Base-by-base conservation (phyloP, 371 early-diverging fungal genomes). In the Batkoa obscura region DNA sequence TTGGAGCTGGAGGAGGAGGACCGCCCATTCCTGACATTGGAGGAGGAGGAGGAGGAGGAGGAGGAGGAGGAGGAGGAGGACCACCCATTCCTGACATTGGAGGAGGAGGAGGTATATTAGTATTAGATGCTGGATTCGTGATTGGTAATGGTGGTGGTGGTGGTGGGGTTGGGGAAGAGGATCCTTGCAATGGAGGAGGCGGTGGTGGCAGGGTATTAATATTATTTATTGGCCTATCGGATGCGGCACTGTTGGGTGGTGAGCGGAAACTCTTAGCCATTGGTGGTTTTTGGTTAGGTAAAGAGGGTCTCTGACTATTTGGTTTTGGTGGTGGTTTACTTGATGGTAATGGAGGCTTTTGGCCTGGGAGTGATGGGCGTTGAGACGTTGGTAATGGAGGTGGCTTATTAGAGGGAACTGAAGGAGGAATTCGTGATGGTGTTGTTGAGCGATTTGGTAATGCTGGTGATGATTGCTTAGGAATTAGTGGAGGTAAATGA, bases 341-440 rank as follows among this genome's bases (percentile, higher is more conserved):
- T 4, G 51, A 30, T 12, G 51, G 38, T 23, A 30, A 30, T 3
- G 37, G 37, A 8, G 34, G 34, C 9, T 51, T 51, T 37, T 37
- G 34, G 9, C 37, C 51, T n/a, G 51, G 51, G 2, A 37, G 37
- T 12, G 51, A 17, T 38, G 51, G 51, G 6, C 51, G 51, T 4
- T 34, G 37, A 31, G 32, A n/a, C 8, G 15, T 17, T 31, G 51
- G 51, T 38, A 51, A 17, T 2, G 51, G 51, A 23, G 46, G 46
- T 10, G 51, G 37, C 5, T 39, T 51, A 6, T 13, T n/a, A 0
- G 60, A 43, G 31, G 64, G 61, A n/a, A 62, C 60, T 48, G 60
- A 58, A 45, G 72, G 70, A 32, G 69, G 66, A 0, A 69, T 63
- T 36, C 64, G 51, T 10, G 47, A 50, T 13, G 38, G 45, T 1